Evolutionary conservation across 2,329 filamentous ascomycete genomes (phyloP).

Genomic region (Penicillium hesseltinei): DNA sequence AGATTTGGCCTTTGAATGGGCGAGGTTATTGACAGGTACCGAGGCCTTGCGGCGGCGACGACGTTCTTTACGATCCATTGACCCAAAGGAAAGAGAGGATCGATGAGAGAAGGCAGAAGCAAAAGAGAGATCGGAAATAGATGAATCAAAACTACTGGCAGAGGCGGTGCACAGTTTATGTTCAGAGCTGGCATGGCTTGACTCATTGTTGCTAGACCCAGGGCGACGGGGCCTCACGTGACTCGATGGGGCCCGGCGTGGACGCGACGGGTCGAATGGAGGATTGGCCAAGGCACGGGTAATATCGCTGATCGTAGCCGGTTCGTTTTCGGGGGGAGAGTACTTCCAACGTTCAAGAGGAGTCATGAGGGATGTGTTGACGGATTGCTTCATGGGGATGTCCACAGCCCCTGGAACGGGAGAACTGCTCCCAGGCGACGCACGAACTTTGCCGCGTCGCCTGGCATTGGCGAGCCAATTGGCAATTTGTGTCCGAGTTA

Average conservation of each 20-base stretch:
- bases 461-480: conserved; percentile 93
- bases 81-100: conserved; percentile 56
- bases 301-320: conserved; percentile 63
- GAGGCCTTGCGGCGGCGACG: conserved; percentile 53
- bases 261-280: conserved; percentile 35
- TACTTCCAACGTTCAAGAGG: conserved; percentile 68
- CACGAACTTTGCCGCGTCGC: conserved; percentile 73
- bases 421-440: conserved; percentile 62
- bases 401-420: conserved; percentile 70
- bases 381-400: conserved; percentile 62
- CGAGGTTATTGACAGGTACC: conserved; percentile 42
- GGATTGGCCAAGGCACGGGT: conserved; percentile 56
- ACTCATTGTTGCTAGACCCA: conserved; percentile 50
- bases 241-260: conserved; percentile 29
- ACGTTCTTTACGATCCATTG: conserved; percentile 58
- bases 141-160: conserved; percentile 54
- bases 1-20: conserved; percentile 41
- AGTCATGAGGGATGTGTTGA: conserved; percentile 55
- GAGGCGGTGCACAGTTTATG: conserved; percentile 53
- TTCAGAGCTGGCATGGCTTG: conserved; percentile 51
- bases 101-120: conserved; percentile 58
- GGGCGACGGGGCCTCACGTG: conserved; percentile 40
- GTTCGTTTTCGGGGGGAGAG: conserved; percentile 68
- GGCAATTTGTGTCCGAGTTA: conserved; percentile 79
- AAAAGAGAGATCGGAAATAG: conserved; percentile 55